Base-by-base conservation (phyloP, 257 asterid species). In the Jacaranda mimosifolia region DNA sequence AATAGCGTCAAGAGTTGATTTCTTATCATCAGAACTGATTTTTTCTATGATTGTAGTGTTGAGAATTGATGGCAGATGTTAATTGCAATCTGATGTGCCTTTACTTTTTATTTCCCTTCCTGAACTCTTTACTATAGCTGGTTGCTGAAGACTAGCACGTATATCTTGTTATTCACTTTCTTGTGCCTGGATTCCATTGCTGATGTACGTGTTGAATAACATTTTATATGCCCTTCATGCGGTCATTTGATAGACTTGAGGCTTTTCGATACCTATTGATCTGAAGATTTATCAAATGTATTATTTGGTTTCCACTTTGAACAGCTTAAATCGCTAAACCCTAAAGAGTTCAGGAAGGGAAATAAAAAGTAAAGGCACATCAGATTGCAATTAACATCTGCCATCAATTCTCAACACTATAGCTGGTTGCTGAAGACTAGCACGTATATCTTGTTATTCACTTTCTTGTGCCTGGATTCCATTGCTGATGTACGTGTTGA, bases 401-500 rank as follows among this genome's bases (percentile, higher is more conserved):
- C 32, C 32, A 26, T 26, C 32, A 26, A 26, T 26, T 26, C 32
- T 1, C 32, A 26, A 26, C 32, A 4, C 18, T 56, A 14, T 56
- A 14, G 39, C 62, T 43, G 75, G 45, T 43, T 55, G 21, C 26
- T 67, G 32, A 26, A 26, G 2, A 26, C 36, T 42, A 14, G 74
- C 38, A 40, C 35, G 10, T 62, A 46, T 74, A 6, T 62, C 71
- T 48, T 64, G 38, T 63, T 55, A 7, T 62, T 39, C 19, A 14
- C 59, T 70, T 39, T 10, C 49, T 78, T 49, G 45, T 17, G n/a
- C 46, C 46, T 64, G 49, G 67, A 52, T 40, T 66, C 8, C 42
- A 45, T 56, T 68, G 73, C 68, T 56, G 21, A 76, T 68, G 19
- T 42, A 66, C 67, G 19, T 40, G 82, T 57, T 77, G 80, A 57